A percentile compares a stretch with the other conserved stretches of the same genome.
phyloP scores from a whole-genome alignment of 768 basidiomycete genomes.

The Dioszegia hungarica region DNA sequence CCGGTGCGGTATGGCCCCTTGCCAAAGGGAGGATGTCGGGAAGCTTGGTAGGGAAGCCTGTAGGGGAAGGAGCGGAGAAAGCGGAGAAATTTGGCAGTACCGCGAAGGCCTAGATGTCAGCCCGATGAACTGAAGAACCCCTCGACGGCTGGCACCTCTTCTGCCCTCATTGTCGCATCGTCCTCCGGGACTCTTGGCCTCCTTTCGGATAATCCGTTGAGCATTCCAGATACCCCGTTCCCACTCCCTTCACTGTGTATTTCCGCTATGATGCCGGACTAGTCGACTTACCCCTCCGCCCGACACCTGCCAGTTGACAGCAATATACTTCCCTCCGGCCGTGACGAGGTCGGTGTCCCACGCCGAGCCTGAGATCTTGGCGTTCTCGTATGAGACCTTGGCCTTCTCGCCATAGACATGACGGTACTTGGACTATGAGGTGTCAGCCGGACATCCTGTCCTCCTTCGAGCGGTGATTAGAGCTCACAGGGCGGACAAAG shows the following conservation, averaged over 20 bases:
- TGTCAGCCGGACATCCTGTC: neutral
- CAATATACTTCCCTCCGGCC: conserved; percentile 81
- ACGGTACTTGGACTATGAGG: conserved; percentile 68
- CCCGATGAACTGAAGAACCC: too few species aligned
- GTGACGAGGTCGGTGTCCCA: conserved; percentile 94
- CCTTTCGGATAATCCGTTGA: too few species aligned
- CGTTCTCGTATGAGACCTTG: conserved; percentile 57
- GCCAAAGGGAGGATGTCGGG: conserved; percentile 90
- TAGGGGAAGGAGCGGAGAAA: conserved; percentile 59
- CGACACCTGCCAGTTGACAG: conserved; percentile 77
- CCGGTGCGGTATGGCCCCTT: conserved; percentile 58
- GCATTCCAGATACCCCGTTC: too few species aligned
- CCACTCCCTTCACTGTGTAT: too few species aligned
- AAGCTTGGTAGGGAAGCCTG: conserved; percentile 66
- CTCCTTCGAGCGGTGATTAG: too few species aligned
- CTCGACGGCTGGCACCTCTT: too few species aligned
- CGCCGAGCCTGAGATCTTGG: conserved; percentile 76
- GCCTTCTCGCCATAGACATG: conserved; percentile 87
- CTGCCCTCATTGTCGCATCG: too few species aligned
- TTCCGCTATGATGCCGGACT: too few species aligned
- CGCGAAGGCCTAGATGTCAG: conserved; percentile 63
- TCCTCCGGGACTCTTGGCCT: too few species aligned
- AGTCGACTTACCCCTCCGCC: conserved; percentile 46
- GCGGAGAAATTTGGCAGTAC: conserved; percentile 65
- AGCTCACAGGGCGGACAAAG: conserved; percentile 62